Evolutionary conservation across 2,329 filamentous ascomycete genomes (phyloP), one percentile per base, ranked within the genome.

Genomic region (Colletotrichum agaves): DNA sequence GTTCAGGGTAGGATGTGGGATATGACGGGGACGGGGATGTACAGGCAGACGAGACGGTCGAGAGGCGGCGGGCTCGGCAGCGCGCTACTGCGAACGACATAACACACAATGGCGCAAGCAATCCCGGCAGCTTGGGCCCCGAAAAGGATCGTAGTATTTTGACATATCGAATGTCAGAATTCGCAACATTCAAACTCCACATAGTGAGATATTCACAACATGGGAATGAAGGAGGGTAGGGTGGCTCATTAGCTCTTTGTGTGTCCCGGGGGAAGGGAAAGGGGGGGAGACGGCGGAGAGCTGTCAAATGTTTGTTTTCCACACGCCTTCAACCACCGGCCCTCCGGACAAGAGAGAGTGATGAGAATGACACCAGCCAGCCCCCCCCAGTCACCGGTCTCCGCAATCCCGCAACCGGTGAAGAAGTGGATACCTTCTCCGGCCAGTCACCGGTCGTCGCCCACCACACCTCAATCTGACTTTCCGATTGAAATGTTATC

Each of bases 321-420:
- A 27, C 27, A 27, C 35, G 43, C 50, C 44, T 43, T n/a, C 23
- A 13, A 23, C 12, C 15, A 6, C 43, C 33, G 13, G 35, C 39
- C 43, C 33, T 35, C 27, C 10, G 27, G 35, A 37, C 15, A 35
- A 53, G n/a, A 12, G 47, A n/a, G 46, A 33, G 21, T n/a, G 44
- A 27, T 21, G 60, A 46, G 27, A 27, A 56, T 44, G 52, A 47
- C 5, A 49, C 49, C 35, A 37, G 23, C 3, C 23, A 27, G 23
- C 23, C 23, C 4, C 55, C 65, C 65, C 65, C 65, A 61, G 65
- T 67, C 65, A 67, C 66, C 66, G 66, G 55, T 12, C 49, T 47
- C 62, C 62, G 66, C 66, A 27, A 61, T 37, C 35, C 35, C 35
- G 35, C 35, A 43, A 69, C 56, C 66, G 66, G 66, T 69, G 55